Percentiles rank a stretch among this genome's conserved stretches.
Conservation (phyloP, 2,329 filamentous ascomycete species). For the Sclerotinia spermophila region DNA sequence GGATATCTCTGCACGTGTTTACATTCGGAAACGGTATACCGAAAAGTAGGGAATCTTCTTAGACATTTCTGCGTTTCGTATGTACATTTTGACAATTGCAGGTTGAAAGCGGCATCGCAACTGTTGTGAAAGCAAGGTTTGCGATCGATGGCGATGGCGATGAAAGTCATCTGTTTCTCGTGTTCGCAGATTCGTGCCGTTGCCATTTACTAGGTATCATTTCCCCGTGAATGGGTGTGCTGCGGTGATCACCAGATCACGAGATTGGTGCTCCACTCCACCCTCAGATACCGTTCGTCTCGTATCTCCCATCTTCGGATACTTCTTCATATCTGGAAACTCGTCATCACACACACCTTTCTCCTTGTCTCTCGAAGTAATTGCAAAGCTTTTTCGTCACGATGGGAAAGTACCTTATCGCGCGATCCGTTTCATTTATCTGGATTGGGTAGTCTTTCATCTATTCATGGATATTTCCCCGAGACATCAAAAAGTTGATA, state of each 20-base stretch:
- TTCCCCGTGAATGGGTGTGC: neutral
- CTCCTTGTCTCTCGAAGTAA: neutral
- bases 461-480: slow-evolving; percentile 10
- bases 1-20: neutral
- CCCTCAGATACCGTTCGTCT: neutral
- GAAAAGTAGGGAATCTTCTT: neutral
- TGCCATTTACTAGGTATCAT: neutral
- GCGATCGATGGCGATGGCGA: slow-evolving; percentile 4
- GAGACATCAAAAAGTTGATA: slow-evolving; percentile 1
- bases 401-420: neutral
- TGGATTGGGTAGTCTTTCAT: neutral
- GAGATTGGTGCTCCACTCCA: slow-evolving; percentile 9
- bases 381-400: neutral
- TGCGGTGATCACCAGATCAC: slow-evolving; percentile 15
- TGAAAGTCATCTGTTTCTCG: neutral
- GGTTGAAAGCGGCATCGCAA: neutral
- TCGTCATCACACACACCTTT: neutral
- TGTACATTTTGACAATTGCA: slow-evolving; percentile 4
- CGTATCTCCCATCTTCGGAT: slow-evolving; percentile 10
- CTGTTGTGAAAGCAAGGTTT: slow-evolving; percentile 11
- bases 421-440: neutral
- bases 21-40: neutral
- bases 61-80: neutral
- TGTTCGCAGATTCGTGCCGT: neutral
- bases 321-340: neutral